A percentile compares a stretch with the other conserved stretches of the same genome.
Conservation (phyloP, 768 basidiomycete genomes). For the Tulasnella sp. region DNA sequence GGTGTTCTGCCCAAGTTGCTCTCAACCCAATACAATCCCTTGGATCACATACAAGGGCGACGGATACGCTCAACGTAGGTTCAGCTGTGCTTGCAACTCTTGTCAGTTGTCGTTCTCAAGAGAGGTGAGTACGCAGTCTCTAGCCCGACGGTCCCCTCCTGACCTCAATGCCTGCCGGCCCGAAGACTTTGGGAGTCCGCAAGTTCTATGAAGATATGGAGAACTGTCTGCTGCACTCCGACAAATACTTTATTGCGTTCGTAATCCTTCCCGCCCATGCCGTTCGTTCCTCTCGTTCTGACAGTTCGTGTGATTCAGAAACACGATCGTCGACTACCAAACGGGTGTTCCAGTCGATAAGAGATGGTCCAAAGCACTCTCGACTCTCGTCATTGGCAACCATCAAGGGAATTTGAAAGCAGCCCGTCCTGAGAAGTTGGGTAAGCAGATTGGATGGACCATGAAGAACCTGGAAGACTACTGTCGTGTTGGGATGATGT, state of each 20-base stretch:
- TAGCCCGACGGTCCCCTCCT: not conserved
- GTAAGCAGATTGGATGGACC: not conserved
- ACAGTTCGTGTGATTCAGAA: not conserved
- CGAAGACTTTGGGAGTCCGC: conserved; percentile 21
- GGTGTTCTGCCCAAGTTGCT: not conserved
- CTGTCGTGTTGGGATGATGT: not conserved
- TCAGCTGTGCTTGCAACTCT: not conserved
- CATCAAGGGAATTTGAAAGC: not conserved
- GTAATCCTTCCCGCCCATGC: not conserved
- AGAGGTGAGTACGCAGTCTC: conserved; percentile 22
- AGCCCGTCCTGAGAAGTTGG: not conserved
- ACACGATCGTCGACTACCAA: conserved; percentile 19
- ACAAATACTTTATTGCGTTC: conserved; percentile 21
- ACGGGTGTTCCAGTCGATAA: not conserved
- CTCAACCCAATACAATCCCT: not conserved
- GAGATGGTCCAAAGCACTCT: not conserved
- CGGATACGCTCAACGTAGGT: conserved; percentile 31
- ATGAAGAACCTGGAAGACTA: not conserved
- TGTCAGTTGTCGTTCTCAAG: not conserved
- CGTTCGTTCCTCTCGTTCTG: no score
- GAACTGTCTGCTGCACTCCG: not conserved
- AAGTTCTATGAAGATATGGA: conserved; percentile 25
- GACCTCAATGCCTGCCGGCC: not conserved
- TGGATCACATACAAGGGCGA: conserved; percentile 27
- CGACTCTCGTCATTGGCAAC: not conserved